These are phyloP conservation scores for Exobasidium cylindrosporum DNA, from an alignment of 1,284 basidiomycete genomes.

Conservation along the genomic window DNA sequence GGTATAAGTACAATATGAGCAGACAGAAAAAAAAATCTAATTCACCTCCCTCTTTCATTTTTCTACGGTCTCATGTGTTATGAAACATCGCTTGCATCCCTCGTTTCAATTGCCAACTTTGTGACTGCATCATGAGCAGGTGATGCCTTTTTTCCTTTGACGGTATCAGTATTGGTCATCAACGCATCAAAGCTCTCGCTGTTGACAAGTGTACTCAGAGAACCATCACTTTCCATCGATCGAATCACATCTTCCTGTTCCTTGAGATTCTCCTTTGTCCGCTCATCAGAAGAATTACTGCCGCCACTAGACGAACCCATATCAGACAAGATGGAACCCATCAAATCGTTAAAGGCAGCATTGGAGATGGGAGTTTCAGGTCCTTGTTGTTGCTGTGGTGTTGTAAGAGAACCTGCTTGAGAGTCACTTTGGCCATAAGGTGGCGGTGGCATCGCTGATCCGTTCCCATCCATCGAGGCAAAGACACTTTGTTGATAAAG, in stretches of 20 bases:
- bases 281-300: neutral
- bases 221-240: constrained; percentile 1
- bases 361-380: constrained; percentile 4
- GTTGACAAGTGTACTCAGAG: neutral
- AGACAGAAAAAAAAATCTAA: no score
- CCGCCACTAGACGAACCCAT: neutral
- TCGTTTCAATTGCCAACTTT: neutral
- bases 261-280: neutral
- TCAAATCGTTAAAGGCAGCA: constrained; percentile 7
- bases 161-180: neutral
- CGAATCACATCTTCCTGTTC: constrained; percentile 9
- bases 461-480: neutral
- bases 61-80: no score
- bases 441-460: neutral
- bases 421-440: neutral
- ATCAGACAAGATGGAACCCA: constrained; percentile 2
- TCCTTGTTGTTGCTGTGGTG: constrained; percentile 1
- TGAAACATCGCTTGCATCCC: neutral
- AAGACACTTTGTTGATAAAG: neutral
- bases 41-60: no score
- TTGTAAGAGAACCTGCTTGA: neutral
- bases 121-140: neutral
- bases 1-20: no score
- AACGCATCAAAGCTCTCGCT: constrained; percentile 6
- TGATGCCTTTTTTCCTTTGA: neutral